Evolutionary conservation across 768 basidiomycete genomes (phyloP).

Genomic region (Multifurca ochricompacta): DNA sequence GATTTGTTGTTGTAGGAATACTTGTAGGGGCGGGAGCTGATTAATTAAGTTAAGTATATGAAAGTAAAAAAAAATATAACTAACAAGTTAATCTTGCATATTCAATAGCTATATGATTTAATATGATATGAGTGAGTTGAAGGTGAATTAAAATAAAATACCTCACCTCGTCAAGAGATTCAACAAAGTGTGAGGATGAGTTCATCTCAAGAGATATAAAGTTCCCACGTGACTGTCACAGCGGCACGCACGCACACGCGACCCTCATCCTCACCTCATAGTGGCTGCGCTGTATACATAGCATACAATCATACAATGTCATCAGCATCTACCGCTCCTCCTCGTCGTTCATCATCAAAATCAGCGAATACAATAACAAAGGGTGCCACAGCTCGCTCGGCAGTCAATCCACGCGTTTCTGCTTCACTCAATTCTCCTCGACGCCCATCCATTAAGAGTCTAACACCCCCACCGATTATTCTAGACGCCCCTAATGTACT

Average conservation of each 20-base stretch:
- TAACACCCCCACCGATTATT: constrained; percentile 31
- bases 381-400: constrained; percentile 58
- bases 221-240: no score
- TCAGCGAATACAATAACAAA: constrained; percentile 40
- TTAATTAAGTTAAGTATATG: not conserved
- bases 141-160: no score
- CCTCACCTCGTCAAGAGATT: no score
- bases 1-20: constrained; percentile 13
- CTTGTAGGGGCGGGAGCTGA: not conserved
- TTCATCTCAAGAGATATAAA: no score
- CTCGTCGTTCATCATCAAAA: constrained; percentile 38
- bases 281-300: no score
- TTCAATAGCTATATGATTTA: not conserved
- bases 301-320: constrained; percentile 2
- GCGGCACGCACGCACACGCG: no score
- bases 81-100: constrained; percentile 4
- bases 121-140: no score
- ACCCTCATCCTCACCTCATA: no score
- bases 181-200: no score
- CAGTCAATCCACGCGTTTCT: constrained; percentile 48
- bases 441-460: constrained; percentile 42
- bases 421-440: constrained; percentile 45
- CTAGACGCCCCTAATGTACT: constrained; percentile 51
- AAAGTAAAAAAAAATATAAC: not conserved
- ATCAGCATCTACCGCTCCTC: constrained; percentile 34